phyloP scores from a whole-genome alignment of 345 rosid species.

The Salix exigua region DNA sequence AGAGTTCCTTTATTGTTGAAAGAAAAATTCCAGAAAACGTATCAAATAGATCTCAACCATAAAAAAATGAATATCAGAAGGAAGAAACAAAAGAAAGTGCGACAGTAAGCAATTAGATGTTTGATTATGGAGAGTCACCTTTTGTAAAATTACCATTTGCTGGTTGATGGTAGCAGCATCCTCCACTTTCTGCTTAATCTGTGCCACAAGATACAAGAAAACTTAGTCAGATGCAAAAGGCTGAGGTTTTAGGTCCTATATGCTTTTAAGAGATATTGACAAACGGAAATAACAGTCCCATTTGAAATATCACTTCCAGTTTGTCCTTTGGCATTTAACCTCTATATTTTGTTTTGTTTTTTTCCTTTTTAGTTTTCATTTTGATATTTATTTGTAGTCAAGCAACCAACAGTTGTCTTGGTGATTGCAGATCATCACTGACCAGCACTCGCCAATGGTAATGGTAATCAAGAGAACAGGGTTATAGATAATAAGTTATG shows the following conservation, averaged over 20 bases:
- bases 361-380: not conserved
- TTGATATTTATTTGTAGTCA: not conserved
- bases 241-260: not conserved
- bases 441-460: not conserved
- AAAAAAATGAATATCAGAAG: not conserved
- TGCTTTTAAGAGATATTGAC: not conserved
- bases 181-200: slow-evolving; percentile 51
- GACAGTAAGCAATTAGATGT: not conserved
- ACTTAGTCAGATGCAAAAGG: not conserved
- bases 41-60: not conserved
- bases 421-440: not conserved
- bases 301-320: not conserved
- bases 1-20: not conserved
- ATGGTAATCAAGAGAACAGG: not conserved
- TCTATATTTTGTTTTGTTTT: not conserved
- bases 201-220: slow-evolving; percentile 16
- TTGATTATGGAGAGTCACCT: slow-evolving; percentile 33
- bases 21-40: not conserved
- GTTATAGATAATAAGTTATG: not conserved
- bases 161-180: slow-evolving; percentile 29
- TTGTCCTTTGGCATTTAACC: not conserved
- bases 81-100: not conserved
- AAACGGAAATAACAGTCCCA: not conserved
- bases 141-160: slow-evolving; percentile 47
- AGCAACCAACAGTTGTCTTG: not conserved